Conservation (phyloP, 2,329 filamentous ascomycete genomes). For the Podosphaera leucotricha region DNA sequence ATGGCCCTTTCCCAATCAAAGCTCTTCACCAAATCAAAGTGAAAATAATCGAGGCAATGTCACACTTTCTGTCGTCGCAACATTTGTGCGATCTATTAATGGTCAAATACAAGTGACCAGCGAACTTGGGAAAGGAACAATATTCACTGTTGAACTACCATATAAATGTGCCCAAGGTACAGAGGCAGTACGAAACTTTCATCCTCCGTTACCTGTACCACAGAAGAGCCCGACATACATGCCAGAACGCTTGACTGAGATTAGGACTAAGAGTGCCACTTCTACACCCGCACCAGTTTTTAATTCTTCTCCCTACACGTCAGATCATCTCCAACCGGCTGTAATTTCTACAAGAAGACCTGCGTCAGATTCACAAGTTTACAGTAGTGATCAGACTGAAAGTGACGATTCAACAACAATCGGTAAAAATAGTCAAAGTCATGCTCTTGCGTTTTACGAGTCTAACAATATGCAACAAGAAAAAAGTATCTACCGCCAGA, state of each 20-base stretch:
- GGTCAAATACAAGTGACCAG: conserved; percentile 9
- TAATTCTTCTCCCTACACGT: neutral
- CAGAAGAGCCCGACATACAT: neutral
- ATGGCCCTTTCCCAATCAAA: conserved; percentile 2
- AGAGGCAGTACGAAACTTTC: neutral
- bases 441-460: neutral
- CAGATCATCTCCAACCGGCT: neutral
- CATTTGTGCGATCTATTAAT: conserved; percentile 9
- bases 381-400: neutral
- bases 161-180: conserved; percentile 5
- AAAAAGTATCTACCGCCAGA: neutral
- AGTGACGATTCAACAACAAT: neutral
- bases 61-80: conserved; percentile 7
- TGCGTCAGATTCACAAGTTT: neutral
- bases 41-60: conserved; percentile 1
- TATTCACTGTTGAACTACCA: conserved; percentile 9
- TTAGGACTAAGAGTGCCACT: neutral
- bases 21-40: neutral
- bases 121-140: conserved; percentile 10
- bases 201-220: neutral
- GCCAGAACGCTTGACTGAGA: neutral
- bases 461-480: neutral
- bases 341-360: neutral
- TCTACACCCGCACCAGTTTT: neutral
- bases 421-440: neutral